These are phyloP conservation scores for Phytophthora constricta DNA, from an alignment of 352 stramenopile species.

Conservation along the genomic window DNA sequence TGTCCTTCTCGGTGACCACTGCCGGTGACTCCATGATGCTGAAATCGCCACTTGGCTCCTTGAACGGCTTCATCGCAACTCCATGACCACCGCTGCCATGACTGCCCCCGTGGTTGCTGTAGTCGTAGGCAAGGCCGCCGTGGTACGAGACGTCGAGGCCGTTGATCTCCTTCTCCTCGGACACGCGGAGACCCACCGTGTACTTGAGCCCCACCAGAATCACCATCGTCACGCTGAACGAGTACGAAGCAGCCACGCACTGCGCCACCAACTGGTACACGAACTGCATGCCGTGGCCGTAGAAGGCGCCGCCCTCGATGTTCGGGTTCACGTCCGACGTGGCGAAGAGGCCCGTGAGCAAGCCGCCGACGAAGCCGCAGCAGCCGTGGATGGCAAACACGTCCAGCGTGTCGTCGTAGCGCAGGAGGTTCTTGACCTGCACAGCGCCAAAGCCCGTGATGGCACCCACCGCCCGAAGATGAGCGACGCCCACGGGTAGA, in stretches of 20 bases:
- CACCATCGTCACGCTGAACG: conserved; percentile 66
- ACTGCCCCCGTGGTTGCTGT: conserved; percentile 27
- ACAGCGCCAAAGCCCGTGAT: conserved; percentile 58
- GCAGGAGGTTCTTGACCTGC: conserved; percentile 68
- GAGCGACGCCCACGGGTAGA: conserved; percentile 72
- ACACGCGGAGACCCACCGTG: conserved; percentile 68
- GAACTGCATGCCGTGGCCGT: conserved; percentile 56
- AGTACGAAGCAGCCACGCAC: conserved; percentile 67
- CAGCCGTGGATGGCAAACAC: conserved; percentile 79
- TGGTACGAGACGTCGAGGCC: conserved; percentile 78
- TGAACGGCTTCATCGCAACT: conserved; percentile 1
- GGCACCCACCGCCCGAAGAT: conserved; percentile 78
- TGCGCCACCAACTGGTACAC: conserved; percentile 63
- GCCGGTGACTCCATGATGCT: background rate
- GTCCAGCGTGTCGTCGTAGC: conserved; percentile 84
- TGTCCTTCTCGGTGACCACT: background rate
- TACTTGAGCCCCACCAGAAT: conserved; percentile 74
- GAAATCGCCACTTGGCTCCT: background rate
- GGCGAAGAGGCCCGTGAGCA: conserved; percentile 77
- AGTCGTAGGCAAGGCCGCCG: conserved; percentile 64
- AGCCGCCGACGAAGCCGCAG: conserved; percentile 60
- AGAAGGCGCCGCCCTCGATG: conserved; percentile 62
- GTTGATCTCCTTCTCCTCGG: conserved; percentile 71
- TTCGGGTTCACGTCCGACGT: conserved; percentile 59
- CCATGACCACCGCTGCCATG: background rate